Conservation (phyloP, 2,329 filamentous ascomycete species). For the Cladophialophora psammophila region DNA sequence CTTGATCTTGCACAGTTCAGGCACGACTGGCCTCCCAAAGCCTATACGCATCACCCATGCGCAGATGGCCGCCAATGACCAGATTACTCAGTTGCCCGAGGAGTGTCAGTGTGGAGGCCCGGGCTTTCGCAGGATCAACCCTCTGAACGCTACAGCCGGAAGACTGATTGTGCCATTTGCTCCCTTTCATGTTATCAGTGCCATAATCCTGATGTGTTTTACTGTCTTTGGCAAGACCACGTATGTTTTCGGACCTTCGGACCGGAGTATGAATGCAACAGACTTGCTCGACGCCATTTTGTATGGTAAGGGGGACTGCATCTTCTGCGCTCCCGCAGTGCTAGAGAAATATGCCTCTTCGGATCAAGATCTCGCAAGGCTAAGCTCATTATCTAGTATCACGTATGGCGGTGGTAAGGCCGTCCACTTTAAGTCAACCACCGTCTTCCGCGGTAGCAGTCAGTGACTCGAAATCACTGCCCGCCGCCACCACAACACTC, state of each 20-base stretch:
- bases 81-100: slow-evolving; percentile 3
- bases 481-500: not conserved
- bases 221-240: slow-evolving; percentile 17
- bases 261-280: slow-evolving; percentile 4
- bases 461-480: not conserved
- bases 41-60: slow-evolving; percentile 85
- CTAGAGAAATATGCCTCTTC: slow-evolving; percentile 16
- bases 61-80: slow-evolving; percentile 77
- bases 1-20: slow-evolving; percentile 57
- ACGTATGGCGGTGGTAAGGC: slow-evolving; percentile 14
- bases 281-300: slow-evolving; percentile 14
- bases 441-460: not conserved
- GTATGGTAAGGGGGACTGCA: slow-evolving; percentile 12
- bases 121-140: slow-evolving; percentile 11
- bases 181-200: slow-evolving; percentile 15
- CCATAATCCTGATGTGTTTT: slow-evolving; percentile 14
- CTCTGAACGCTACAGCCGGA: not conserved
- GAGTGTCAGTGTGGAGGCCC: slow-evolving; percentile 19
- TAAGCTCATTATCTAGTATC: slow-evolving; percentile 6
- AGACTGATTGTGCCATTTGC: slow-evolving; percentile 19
- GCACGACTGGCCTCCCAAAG: slow-evolving; percentile 88
- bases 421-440: not conserved
- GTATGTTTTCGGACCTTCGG: slow-evolving; percentile 17
- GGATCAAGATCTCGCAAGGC: not conserved
- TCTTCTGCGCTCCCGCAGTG: slow-evolving; percentile 14